Evolutionary conservation across 768 basidiomycete genomes (phyloP).

Genomic region (Pleurotus cornucopiae): DNA sequence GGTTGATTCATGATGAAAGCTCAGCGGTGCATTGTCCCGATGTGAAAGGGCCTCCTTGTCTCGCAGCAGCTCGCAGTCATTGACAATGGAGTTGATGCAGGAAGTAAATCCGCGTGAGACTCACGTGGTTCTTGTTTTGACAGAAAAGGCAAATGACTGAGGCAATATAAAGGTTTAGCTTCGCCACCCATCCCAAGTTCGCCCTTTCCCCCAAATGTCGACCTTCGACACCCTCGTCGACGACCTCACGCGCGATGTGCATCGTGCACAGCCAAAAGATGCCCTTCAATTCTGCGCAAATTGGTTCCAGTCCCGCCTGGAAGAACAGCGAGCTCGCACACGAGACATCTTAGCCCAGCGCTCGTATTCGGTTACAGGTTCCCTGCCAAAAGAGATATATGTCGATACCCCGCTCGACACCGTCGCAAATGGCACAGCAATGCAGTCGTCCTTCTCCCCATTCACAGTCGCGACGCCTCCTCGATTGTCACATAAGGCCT

Average conservation of each 20-base stretch:
- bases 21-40: too few relatives aligned
- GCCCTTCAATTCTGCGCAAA: constrained; percentile 89
- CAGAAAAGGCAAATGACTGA: background rate
- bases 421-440: constrained; percentile 17
- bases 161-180: background rate
- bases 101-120: background rate
- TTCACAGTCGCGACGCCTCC: constrained; percentile 38
- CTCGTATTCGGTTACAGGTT: constrained; percentile 34
- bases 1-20: too few relatives aligned
- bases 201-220: constrained; percentile 36
- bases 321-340: constrained; percentile 76
- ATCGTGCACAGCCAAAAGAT: constrained; percentile 85
- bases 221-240: constrained; percentile 79
- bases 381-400: constrained; percentile 57
- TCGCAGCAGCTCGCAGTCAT: too few relatives aligned
- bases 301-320: constrained; percentile 89
- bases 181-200: background rate
- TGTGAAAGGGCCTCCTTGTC: too few relatives aligned
- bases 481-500: constrained; percentile 40
- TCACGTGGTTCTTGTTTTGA: background rate
- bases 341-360: constrained; percentile 61
- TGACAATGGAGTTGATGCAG: background rate
- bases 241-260: constrained; percentile 83
- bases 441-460: constrained; percentile 47
- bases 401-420: constrained; percentile 43